phyloP scores from a whole-genome alignment of 345 rosid genomes.

The Theobroma cacao region DNA sequence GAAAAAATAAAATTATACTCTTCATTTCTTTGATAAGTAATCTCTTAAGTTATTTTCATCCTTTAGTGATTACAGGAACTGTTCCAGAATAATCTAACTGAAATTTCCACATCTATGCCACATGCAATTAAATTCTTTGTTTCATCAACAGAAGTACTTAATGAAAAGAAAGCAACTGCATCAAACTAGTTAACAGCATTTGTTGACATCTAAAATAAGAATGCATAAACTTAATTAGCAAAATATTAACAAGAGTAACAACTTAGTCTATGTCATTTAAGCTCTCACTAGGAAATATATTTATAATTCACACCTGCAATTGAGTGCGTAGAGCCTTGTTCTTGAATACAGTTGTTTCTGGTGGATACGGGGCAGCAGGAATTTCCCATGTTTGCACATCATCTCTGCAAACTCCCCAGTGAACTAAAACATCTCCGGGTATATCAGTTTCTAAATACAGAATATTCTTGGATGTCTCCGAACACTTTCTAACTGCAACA shows the following conservation, averaged over 20 bases:
- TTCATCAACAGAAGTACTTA: background rate
- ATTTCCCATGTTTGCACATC: constrained; percentile 74
- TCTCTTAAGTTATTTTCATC: background rate
- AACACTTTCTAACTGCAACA: constrained; percentile 64
- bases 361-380: constrained; percentile 77
- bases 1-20: background rate
- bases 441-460: constrained; percentile 73
- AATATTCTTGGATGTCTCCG: constrained; percentile 58
- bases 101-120: background rate
- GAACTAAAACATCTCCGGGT: constrained; percentile 78
- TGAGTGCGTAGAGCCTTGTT: constrained; percentile 81
- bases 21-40: background rate
- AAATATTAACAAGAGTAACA: constrained; percentile 12
- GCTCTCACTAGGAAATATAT: constrained; percentile 3
- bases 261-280: constrained; percentile 2
- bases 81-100: background rate
- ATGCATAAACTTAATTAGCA: background rate
- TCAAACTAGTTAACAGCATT: background rate
- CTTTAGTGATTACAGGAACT: background rate
- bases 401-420: constrained; percentile 97
- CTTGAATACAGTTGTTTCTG: constrained; percentile 65
- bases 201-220: background rate
- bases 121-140: background rate
- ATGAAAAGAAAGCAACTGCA: background rate
- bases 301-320: constrained; percentile 54